phyloP scores from a whole-genome alignment of 768 basidiomycete genomes.

The Agaricus blazei region DNA sequence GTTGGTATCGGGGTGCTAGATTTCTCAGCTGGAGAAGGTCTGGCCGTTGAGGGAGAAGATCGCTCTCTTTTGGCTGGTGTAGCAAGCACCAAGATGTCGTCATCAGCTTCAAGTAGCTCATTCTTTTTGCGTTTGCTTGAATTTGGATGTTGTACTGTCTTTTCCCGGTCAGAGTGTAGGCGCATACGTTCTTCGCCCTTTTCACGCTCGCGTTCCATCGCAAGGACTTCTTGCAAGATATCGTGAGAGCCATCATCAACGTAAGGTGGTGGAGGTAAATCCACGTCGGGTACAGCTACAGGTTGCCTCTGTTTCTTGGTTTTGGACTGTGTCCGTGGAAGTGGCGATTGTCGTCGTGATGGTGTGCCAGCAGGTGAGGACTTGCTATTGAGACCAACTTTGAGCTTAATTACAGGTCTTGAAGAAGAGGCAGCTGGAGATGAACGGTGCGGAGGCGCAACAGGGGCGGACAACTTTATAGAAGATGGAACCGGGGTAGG shows the following conservation, averaged over 20 bases:
- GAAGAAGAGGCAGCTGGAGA: slow-evolving; percentile 26
- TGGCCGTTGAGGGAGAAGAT: slow-evolving; percentile 36
- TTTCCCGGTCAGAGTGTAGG: slow-evolving; percentile 32
- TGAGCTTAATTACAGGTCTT: slow-evolving; percentile 64
- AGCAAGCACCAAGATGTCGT: slow-evolving; percentile 60
- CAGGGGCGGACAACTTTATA: slow-evolving; percentile 33
- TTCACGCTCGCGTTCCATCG: slow-evolving; percentile 70
- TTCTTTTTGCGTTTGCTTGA: slow-evolving; percentile 57
- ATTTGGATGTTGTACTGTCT: slow-evolving; percentile 31
- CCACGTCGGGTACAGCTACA: slow-evolving; percentile 26
- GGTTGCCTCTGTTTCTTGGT: slow-evolving; percentile 26
- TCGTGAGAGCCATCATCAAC: slow-evolving; percentile 82
- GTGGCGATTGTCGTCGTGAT: slow-evolving; percentile 26
- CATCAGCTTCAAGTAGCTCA: slow-evolving; percentile 28
- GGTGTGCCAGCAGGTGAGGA: slow-evolving; percentile 23
- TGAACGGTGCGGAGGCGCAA: slow-evolving; percentile 25
- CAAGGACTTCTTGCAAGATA: slow-evolving; percentile 75
- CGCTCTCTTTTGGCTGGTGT: slow-evolving; percentile 57
- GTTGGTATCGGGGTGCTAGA: slow-evolving; percentile 13
- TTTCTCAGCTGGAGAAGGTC: slow-evolving; percentile 1
- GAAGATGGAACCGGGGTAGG: slow-evolving; percentile 14
- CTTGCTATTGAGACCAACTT: slow-evolving; percentile 42
- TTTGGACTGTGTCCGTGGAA: slow-evolving; percentile 28
- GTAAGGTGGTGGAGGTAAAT: slow-evolving; percentile 62
- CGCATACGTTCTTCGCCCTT: slow-evolving; percentile 52